Evolutionary conservation across 345 rosid genomes (phyloP), one percentile per base, ranked within the genome.

Genomic region (Kernera saxatilis): DNA sequence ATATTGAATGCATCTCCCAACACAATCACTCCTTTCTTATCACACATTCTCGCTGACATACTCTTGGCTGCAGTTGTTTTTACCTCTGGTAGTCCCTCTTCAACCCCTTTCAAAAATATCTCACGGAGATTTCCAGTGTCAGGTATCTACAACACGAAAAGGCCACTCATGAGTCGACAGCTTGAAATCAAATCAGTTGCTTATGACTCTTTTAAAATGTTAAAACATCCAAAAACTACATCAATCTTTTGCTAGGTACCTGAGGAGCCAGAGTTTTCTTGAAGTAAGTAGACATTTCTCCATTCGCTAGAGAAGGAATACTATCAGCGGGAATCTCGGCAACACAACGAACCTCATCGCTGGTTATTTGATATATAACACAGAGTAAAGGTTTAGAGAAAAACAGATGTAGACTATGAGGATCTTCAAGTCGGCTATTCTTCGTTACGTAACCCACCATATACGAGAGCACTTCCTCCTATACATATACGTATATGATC

Each of bases 261-360:
- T 78, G 82, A 66, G 79, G 79, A 49, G 79, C 84, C 45, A 81
- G 23, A 23, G 21, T 30, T 5, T 71, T 30, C 64, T 44, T 74
- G 64, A 79, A 45, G 55, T 53, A 75, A 44, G 48, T 60, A 30
- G 71, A 59, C 84, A 81, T 78, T 6, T 81, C 84, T 1, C 77
- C 84, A 17, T 78, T 78, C 2, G 78, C 55, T 4, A 78, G 37
- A 54, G 82, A 81, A 67, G 84, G 84, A 62, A 71, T 51, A 53
- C n/a, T 66, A 9, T 58, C 62, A 3, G 23, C 26, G 2, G 66
- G 66, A 29, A 74, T 0, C 59, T 74, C 72, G 5, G 43, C 52
- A 18, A 18, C 10, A 49, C 67, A 50, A 23, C 78, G 78, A 39
- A 74, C 68, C 13, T 74, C 78, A 1, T 67, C 44, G 22, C 54